phyloP scores from a whole-genome alignment of 2,329 filamentous ascomycete genomes.

The Scedosporium boydii region DNA sequence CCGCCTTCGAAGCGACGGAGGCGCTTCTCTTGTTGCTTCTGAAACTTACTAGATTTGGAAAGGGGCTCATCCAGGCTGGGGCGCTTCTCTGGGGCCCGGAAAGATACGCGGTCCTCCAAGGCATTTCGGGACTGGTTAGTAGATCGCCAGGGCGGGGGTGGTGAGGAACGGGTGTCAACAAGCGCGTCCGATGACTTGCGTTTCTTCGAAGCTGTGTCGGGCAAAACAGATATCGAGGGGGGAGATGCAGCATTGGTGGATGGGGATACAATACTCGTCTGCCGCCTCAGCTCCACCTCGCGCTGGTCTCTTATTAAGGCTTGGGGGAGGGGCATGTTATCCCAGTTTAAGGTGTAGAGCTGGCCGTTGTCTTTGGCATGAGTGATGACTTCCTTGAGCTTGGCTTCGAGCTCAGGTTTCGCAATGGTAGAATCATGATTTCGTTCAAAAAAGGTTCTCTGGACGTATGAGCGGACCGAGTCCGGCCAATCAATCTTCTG shows the following conservation, averaged over 20 bases:
- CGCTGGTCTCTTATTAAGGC: constrained; percentile 68
- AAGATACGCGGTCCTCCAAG: constrained; percentile 70
- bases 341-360: constrained; percentile 73
- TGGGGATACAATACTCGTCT: constrained; percentile 24
- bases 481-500: constrained; percentile 70
- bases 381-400: constrained; percentile 78
- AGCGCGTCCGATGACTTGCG: constrained; percentile 66
- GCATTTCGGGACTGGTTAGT: constrained; percentile 43
- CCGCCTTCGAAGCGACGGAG: constrained; percentile 74
- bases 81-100: constrained; percentile 37
- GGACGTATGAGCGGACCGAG: constrained; percentile 80
- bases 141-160: constrained; percentile 64
- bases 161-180: constrained; percentile 38
- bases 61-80: constrained; percentile 30
- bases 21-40: constrained; percentile 77
- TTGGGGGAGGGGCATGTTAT: constrained; percentile 73
- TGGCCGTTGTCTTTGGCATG: constrained; percentile 65
- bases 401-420: constrained; percentile 67
- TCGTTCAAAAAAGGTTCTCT: constrained; percentile 72
- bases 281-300: constrained; percentile 33
- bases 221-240: background rate
- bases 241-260: constrained; percentile 14
- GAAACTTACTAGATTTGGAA: constrained; percentile 71
- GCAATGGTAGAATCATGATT: constrained; percentile 56
- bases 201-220: constrained; percentile 52